Conservation (phyloP, 805 yeast genomes). For the Ogataea salicorniae region DNA sequence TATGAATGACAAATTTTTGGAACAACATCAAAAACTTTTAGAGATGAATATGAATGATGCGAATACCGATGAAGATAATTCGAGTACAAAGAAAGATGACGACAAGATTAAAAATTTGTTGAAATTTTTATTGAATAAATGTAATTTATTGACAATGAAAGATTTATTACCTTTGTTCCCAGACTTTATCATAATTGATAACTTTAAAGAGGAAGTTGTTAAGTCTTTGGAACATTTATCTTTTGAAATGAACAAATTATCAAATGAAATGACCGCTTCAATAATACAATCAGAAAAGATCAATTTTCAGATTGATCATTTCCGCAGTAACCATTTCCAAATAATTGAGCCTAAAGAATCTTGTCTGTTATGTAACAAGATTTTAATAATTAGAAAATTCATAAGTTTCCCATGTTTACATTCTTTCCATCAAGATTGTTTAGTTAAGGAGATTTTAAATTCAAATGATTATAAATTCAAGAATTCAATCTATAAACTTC, state of each 20-base stretch:
- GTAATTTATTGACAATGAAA: slow-evolving; percentile 58
- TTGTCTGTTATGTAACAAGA: slow-evolving; percentile 65
- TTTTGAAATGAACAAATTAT: slow-evolving; percentile 54
- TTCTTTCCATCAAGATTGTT: slow-evolving; percentile 83
- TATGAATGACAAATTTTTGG: slow-evolving; percentile 23
- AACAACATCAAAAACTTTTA: slow-evolving; percentile 15
- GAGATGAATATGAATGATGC: slow-evolving; percentile 9
- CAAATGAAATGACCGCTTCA: slow-evolving; percentile 73
- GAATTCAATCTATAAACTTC: slow-evolving; percentile 53
- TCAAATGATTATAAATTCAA: slow-evolving; percentile 66
- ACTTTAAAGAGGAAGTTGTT: slow-evolving; percentile 79
- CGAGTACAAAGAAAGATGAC: slow-evolving; percentile 25
- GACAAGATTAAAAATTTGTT: slow-evolving; percentile 29
- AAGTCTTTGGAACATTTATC: slow-evolving; percentile 73
- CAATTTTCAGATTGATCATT: slow-evolving; percentile 49
- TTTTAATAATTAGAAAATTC: slow-evolving; percentile 69
- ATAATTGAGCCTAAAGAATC: slow-evolving; percentile 79
- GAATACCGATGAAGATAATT: slow-evolving; percentile 8
- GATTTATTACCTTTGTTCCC: slow-evolving; percentile 85
- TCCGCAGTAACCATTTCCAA: slow-evolving; percentile 49
- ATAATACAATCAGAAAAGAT: slow-evolving; percentile 54
- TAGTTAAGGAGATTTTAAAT: slow-evolving; percentile 53
- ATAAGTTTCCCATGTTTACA: slow-evolving; percentile 87
- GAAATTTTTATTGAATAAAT: slow-evolving; percentile 36
- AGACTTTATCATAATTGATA: slow-evolving; percentile 73